phyloP scores from a whole-genome alignment of 495 filamentous ascomycete genomes.

The Staphylotrichum tortipilum region DNA sequence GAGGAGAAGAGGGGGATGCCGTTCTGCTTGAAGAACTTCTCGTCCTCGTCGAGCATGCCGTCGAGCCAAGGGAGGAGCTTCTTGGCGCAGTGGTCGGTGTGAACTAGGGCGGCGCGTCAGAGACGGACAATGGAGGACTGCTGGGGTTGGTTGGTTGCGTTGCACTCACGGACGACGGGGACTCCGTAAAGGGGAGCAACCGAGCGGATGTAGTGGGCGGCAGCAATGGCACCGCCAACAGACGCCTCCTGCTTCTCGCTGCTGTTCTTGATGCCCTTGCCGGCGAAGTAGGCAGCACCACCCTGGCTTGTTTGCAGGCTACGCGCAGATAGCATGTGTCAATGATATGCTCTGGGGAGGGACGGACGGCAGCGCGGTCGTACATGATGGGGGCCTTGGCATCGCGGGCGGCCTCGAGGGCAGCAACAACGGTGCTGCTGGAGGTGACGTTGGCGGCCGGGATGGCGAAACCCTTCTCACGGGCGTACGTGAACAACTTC shows the following conservation, averaged over 20 bases:
- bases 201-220: slow-evolving; percentile 85
- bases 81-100: slow-evolving; percentile 74
- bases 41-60: slow-evolving; percentile 87
- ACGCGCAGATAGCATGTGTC: not conserved
- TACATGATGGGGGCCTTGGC: slow-evolving; percentile 71
- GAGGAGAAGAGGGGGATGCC: slow-evolving; percentile 87
- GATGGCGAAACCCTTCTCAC: slow-evolving; percentile 79
- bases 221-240: slow-evolving; percentile 78
- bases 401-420: slow-evolving; percentile 90
- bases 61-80: slow-evolving; percentile 90
- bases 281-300: slow-evolving; percentile 88
- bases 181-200: slow-evolving; percentile 82
- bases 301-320: slow-evolving; percentile 78
- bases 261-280: slow-evolving; percentile 83
- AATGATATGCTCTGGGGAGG: too few species aligned
- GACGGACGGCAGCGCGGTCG: not conserved
- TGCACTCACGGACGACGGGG: slow-evolving; percentile 84
- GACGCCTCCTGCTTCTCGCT: slow-evolving; percentile 68
- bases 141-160: too few species aligned
- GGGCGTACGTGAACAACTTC: slow-evolving; percentile 77
- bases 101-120: slow-evolving; percentile 10
- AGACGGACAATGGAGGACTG: too few species aligned
- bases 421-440: slow-evolving; percentile 76
- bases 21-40: slow-evolving; percentile 85
- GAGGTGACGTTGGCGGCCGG: slow-evolving; percentile 85